Evolutionary conservation across 805 yeast genomes (phyloP).

Genomic region (Candida nonsorbophila): DNA sequence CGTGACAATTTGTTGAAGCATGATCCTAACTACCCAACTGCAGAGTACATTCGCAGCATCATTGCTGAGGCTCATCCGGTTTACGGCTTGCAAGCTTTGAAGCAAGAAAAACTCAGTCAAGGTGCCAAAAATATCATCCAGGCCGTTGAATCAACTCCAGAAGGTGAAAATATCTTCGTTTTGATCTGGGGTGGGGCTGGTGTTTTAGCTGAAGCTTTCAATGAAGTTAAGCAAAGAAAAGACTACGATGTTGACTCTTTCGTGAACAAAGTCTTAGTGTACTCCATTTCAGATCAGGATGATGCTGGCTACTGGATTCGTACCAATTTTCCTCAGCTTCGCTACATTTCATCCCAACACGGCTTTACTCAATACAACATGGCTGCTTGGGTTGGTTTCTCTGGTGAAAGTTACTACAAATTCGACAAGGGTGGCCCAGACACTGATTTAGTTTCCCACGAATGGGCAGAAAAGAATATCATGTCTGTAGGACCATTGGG

Average conservation of each 20-base stretch:
- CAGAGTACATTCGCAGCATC: slow-evolving; percentile 17
- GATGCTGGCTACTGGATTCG: slow-evolving; percentile 27
- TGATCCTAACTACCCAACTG: slow-evolving; percentile 18
- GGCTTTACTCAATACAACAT: slow-evolving; percentile 21
- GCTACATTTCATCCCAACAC: slow-evolving; percentile 18
- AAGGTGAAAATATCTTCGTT: slow-evolving; percentile 13
- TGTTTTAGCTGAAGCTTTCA: slow-evolving; percentile 24
- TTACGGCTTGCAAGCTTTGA: slow-evolving; percentile 17
- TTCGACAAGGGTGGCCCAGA: slow-evolving; percentile 22
- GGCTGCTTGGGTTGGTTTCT: slow-evolving; percentile 24
- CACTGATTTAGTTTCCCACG: slow-evolving; percentile 13
- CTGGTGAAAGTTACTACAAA: slow-evolving; percentile 16
- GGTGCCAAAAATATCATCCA: slow-evolving; percentile 18
- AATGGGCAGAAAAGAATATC: slow-evolving; percentile 17
- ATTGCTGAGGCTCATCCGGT: slow-evolving; percentile 15
- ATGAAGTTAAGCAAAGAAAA: slow-evolving; percentile 13
- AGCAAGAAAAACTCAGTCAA: slow-evolving; percentile 8
- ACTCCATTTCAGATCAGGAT: slow-evolving; percentile 27
- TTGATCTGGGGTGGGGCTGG: slow-evolving; percentile 26
- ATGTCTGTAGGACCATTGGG: slow-evolving; percentile 20
- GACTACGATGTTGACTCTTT: slow-evolving; percentile 10
- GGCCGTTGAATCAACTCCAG: slow-evolving; percentile 13
- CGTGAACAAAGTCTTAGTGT: slow-evolving; percentile 13
- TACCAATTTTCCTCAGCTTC: slow-evolving; percentile 15
- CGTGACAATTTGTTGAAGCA: slow-evolving; percentile 17